Conservation (phyloP, 257 asterid species). For the Leptodermis oblonga region DNA sequence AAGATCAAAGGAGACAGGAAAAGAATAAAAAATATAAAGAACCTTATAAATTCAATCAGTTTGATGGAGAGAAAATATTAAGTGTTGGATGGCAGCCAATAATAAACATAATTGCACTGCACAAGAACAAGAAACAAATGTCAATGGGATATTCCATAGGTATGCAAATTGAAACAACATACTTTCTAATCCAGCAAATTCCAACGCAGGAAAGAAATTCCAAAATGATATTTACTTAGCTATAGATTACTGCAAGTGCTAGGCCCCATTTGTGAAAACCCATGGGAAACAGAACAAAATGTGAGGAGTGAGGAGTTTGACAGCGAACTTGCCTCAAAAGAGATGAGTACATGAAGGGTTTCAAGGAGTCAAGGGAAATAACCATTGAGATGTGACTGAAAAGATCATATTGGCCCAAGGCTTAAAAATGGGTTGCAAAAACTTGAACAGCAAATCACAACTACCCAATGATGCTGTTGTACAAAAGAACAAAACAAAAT, state of each 20-base stretch:
- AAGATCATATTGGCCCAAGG: not conserved
- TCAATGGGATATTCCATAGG: not conserved
- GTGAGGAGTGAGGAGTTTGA: not conserved
- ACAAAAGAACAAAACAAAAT: not conserved
- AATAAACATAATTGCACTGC: not conserved
- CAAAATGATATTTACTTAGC: too few relatives aligned
- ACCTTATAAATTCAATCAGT: too few relatives aligned
- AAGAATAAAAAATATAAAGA: too few relatives aligned
- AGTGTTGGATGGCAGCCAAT: not conserved
- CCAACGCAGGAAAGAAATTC: not conserved
- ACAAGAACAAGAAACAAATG: not conserved
- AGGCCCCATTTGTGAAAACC: not conserved
- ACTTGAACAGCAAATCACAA: not conserved
- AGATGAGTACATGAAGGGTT: not conserved
- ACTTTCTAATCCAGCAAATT: not conserved
- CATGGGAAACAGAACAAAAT: not conserved
- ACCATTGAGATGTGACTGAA: not conserved
- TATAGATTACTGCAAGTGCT: not conserved
- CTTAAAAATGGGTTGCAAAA: not conserved
- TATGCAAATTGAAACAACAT: not conserved
- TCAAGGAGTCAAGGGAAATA: too few relatives aligned
- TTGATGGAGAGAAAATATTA: not conserved
- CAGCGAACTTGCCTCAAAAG: not conserved
- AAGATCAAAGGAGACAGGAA: too few relatives aligned
- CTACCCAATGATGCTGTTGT: not conserved